Evolutionary conservation across 441 rosid species (phyloP).

Genomic region (Raphanus hybrid): DNA sequence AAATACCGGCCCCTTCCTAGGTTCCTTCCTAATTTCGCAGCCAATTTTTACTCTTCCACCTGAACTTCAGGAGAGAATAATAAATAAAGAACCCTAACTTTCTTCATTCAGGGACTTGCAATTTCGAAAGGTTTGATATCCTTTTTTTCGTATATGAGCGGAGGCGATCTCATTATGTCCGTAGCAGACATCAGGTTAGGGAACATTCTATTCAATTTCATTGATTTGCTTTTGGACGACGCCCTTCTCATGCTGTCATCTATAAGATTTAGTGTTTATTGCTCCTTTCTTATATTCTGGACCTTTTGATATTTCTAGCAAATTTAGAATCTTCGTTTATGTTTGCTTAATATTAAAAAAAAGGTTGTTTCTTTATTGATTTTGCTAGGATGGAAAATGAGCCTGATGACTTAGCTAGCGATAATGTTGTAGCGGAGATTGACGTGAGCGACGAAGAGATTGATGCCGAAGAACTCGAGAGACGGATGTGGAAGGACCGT

Average conservation of each 20-base stretch:
- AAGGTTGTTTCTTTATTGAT: conserved; percentile 7
- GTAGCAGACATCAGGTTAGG: conserved; percentile 38
- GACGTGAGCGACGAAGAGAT: conserved; percentile 99
- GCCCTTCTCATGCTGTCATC: too few species aligned
- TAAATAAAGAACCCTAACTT: conserved; percentile 19
- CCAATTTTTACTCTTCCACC: conserved; percentile 29
- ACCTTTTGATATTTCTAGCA: neutral
- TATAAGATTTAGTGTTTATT: too few species aligned
- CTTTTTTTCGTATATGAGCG: conserved; percentile 26
- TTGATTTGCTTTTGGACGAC: neutral
- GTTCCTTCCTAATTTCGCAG: conserved; percentile 14
- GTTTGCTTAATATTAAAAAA: neutral
- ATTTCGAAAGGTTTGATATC: conserved; percentile 17
- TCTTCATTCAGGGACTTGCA: neutral
- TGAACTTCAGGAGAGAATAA: neutral
- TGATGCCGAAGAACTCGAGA: conserved; percentile 82
- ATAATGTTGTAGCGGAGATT: conserved; percentile 80
- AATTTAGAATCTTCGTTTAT: neutral
- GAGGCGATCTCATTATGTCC: conserved; percentile 32
- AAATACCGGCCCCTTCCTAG: neutral
- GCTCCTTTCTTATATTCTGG: neutral
- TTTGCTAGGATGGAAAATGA: conserved; percentile 42
- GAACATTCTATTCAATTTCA: conserved; percentile 24
- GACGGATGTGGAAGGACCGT: conserved; percentile 97
- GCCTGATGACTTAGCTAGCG: conserved; percentile 75